Base-by-base conservation (phyloP, 1,284 basidiomycete species). In the Ceratobasidium sp. region DNA sequence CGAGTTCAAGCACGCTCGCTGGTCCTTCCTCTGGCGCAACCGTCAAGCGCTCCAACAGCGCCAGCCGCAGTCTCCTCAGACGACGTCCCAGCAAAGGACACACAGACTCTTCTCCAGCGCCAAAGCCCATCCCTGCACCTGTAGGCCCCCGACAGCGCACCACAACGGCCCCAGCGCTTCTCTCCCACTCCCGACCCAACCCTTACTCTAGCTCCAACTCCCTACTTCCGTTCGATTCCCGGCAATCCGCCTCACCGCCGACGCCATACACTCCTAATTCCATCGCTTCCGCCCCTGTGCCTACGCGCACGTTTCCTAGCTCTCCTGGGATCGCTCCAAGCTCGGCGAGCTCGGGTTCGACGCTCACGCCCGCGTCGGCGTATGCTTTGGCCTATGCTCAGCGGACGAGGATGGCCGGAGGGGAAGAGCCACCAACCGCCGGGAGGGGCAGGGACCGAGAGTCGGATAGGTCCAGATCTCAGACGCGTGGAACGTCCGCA, bases 311-410 rank as follows among this genome's bases (percentile, higher is more conserved):
- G 35, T 11, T 11, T 4, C 35, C 35, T 38, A 38, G 35, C 11
- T 38, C 35, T 11, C 35, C 35, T 11, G 35, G 35, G 35, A 38
- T 38, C 35, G 35, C 35, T 5, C 26, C 52, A 6, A 30, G 18
- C n/a, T 26, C 52, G n/a, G 50, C 38, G 11, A n/a, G 26, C 9
- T 38, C 38, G 7, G 30, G 18, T 23, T 16, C 64, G 4, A 46
- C 64, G 1, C 43, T 62, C 32, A 55, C 64, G 9, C 67, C 67
- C 4, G 67, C 67, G 41, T 70, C 67, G 43, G 67, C 67, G 26
- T 70, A 70, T 30, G 67, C 67, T 3, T 54, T 55, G n/a, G 54
- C 54, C 54, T 70, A 70, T 38, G 67, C 67, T 44, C 67, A 55
- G 35, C 67, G 67, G 13, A 70, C 67, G 30, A 50, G 58, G 13